phyloP scores from a whole-genome alignment of 192 early-diverging fungal species.

The Coemansia sp. region DNA sequence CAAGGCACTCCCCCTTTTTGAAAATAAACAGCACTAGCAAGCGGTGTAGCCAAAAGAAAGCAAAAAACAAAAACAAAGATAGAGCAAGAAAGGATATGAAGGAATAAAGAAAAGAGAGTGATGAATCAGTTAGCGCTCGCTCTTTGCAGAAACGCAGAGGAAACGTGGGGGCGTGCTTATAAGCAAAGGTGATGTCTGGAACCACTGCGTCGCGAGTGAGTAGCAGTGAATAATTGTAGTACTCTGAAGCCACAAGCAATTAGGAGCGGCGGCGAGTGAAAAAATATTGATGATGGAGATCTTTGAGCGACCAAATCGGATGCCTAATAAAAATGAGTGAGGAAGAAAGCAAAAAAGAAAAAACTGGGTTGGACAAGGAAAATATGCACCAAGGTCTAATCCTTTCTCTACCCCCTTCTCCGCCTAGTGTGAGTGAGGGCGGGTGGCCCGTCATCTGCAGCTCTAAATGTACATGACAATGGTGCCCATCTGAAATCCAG shows the following conservation, averaged over 20 bases:
- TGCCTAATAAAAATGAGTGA: background rate
- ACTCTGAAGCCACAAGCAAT: constrained; percentile 1
- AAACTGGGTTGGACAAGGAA: background rate
- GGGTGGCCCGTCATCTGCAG: constrained; percentile 9
- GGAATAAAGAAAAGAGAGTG: background rate
- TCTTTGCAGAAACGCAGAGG: background rate
- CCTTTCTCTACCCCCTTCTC: background rate
- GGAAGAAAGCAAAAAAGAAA: background rate
- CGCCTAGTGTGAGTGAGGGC: constrained; percentile 1
- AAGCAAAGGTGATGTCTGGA: background rate
- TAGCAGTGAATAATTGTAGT: background rate
- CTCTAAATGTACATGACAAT: background rate
- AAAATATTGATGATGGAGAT: background rate
- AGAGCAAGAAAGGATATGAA: constrained; percentile 4
- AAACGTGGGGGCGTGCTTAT: background rate
- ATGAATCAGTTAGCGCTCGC: background rate
- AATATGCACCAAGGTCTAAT: constrained; percentile 2
- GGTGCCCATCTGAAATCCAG: background rate
- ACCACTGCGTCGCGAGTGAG: background rate
- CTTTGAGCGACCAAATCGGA: constrained; percentile 3
- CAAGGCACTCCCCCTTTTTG: background rate
- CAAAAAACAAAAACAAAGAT: background rate
- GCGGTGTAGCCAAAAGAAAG: background rate
- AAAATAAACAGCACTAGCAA: background rate
- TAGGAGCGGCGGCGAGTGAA: background rate